Evolutionary conservation across 495 filamentous ascomycete species (phyloP), one percentile per base, ranked within the genome.

Genomic region (Saxophila tyrrhenica): DNA sequence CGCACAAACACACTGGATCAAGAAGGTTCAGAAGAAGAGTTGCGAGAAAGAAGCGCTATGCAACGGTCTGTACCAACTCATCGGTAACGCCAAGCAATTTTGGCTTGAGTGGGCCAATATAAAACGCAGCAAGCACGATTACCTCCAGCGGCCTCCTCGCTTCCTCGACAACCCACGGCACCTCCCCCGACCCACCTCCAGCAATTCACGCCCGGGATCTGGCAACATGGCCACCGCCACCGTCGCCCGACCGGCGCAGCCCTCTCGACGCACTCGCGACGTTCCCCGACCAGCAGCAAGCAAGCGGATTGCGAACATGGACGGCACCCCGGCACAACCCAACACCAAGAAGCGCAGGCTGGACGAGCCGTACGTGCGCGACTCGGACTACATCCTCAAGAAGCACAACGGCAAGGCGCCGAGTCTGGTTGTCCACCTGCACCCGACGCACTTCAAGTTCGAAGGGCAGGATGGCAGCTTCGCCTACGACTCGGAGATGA

Each of bases 391-490:
- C 62, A 87, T 98, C 45, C 77, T 98, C 1, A 80, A 78, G 62
- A 95, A 91, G 71, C 94, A 82, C 67, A 70, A 75, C 3, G 89
- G 83, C 60, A 72, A 72, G 10, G 78, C 78, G 13, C 91, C 94
- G 0, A 95, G 89, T 11, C 72, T 97, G 9, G 80, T 89, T 41
- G 69, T 99, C 35, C 89, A 97, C 69, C 71, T 99, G 0, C 82
- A 95, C 64, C 78, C 81, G 2, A 85, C 75, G 3, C 80, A 95
- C 69, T 96, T 94, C 65, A 84, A 87, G 47, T 94, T 99, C 67
- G 92, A 97, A 59, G 81, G 89, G 56, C 90, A 95, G 70, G 88
- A 96, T 67, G 89, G 90, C 57, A 86, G 83, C 64, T 95, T 95
- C 59, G 73, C 78, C 1, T 96, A 96, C 66, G 85, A 84, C 57